phyloP scores from a whole-genome alignment of 1,284 basidiomycete species.

The Cerrena zonata region DNA sequence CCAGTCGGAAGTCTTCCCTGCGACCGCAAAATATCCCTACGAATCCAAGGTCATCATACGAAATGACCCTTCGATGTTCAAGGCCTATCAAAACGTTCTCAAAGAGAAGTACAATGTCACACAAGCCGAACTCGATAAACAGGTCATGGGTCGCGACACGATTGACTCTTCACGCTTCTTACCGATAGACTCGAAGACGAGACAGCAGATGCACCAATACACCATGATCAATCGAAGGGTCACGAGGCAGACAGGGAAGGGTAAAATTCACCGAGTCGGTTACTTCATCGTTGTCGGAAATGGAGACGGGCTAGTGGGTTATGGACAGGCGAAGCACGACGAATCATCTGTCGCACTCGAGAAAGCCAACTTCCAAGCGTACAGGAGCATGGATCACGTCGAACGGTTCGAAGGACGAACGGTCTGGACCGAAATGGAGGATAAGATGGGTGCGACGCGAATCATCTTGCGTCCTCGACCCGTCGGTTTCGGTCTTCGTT shows the following conservation, averaged over 20 bases:
- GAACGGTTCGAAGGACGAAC: constrained; percentile 86
- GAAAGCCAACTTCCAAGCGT: constrained; percentile 69
- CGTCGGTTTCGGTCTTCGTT: constrained; percentile 87
- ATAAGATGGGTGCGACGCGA: constrained; percentile 82
- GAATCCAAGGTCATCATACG: constrained; percentile 53
- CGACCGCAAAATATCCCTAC: constrained; percentile 41
- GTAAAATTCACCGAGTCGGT: constrained; percentile 67
- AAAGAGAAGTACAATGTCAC: neutral
- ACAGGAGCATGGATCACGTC: constrained; percentile 85
- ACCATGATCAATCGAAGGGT: constrained; percentile 58
- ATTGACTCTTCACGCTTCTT: constrained; percentile 20
- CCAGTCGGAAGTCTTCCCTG: constrained; percentile 26
- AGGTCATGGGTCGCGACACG: neutral
- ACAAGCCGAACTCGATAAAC: neutral
- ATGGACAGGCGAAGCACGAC: constrained; percentile 80
- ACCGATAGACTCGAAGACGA: constrained; percentile 17
- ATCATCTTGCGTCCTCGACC: constrained; percentile 85
- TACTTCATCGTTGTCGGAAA: constrained; percentile 79
- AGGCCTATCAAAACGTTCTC: constrained; percentile 8
- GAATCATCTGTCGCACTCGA: constrained; percentile 55
- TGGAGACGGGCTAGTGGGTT: constrained; percentile 83
- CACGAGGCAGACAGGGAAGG: constrained; percentile 82
- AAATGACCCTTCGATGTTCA: constrained; percentile 42
- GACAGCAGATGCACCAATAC: constrained; percentile 47
- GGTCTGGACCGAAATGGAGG: constrained; percentile 80